Evolutionary conservation across 2,329 filamentous ascomycete species (phyloP).

Genomic region (Exophiala alcalophila): DNA sequence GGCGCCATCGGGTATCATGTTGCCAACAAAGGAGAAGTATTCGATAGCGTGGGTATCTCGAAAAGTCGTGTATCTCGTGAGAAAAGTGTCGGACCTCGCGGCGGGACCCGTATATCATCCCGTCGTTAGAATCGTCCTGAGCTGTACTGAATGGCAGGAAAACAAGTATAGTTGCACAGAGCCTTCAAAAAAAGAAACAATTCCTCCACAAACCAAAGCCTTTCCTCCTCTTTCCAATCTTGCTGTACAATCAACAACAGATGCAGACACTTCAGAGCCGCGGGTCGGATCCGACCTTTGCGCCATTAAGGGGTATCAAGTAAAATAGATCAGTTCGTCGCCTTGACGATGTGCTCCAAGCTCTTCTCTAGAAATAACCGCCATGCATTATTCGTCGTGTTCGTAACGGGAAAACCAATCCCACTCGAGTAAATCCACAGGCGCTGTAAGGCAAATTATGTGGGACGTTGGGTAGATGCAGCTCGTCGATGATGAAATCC

Average conservation of each 20-base stretch:
- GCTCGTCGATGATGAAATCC: not conserved
- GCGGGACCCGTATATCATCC: constrained; percentile 26
- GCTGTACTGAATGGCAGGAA: constrained; percentile 16
- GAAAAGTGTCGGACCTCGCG: constrained; percentile 16
- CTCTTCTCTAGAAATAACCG: constrained; percentile 15
- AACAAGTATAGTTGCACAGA: constrained; percentile 7
- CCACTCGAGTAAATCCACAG: constrained; percentile 7
- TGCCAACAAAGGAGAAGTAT: constrained; percentile 13
- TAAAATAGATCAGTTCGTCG: constrained; percentile 7
- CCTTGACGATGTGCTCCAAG: constrained; percentile 3
- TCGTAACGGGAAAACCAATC: constrained; percentile 19
- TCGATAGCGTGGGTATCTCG: constrained; percentile 27
- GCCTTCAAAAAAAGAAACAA: constrained; percentile 3
- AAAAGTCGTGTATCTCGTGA: constrained; percentile 30
- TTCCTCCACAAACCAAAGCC: constrained; percentile 1
- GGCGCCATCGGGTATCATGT: constrained; percentile 13
- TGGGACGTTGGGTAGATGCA: constrained; percentile 10
- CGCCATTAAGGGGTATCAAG: constrained; percentile 23
- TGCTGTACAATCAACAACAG: constrained; percentile 1
- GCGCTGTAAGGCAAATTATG: constrained; percentile 27
- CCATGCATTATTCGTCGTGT: constrained; percentile 19
- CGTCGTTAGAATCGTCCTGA: constrained; percentile 22
- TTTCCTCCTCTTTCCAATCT: not conserved
- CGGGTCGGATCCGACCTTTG: constrained; percentile 7
- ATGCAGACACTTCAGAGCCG: not conserved